A percentile compares a stretch with the other conserved stretches of the same genome.
phyloP scores from a whole-genome alignment of 768 basidiomycete species.

The Boletus rubroflammeus region DNA sequence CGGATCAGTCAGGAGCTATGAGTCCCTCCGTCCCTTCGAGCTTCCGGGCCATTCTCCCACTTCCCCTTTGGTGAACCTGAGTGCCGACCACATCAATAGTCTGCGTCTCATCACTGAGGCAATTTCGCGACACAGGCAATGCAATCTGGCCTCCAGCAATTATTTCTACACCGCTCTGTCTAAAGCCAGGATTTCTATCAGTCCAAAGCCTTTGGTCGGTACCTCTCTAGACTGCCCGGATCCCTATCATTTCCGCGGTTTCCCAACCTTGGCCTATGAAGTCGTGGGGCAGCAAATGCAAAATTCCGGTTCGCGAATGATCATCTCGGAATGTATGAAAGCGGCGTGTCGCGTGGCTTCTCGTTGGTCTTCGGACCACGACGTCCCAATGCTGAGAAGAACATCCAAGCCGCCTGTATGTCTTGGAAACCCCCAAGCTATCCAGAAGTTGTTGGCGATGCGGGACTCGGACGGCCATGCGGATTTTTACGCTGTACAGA shows the following conservation, averaged over 20 bases:
- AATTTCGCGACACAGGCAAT: constrained; percentile 23
- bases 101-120: constrained; percentile 33
- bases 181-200: constrained; percentile 26
- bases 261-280: constrained; percentile 47
- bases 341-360: constrained; percentile 75
- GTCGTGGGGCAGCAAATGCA: constrained; percentile 30
- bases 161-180: constrained; percentile 27
- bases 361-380: constrained; percentile 56
- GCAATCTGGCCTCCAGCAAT: constrained; percentile 19
- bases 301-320: constrained; percentile 42
- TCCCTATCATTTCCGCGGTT: constrained; percentile 42
- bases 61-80: constrained; percentile 5
- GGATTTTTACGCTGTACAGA: constrained; percentile 34
- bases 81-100: constrained; percentile 22
- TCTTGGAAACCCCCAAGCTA: constrained; percentile 27
- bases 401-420: constrained; percentile 33
- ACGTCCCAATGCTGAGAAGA: constrained; percentile 65
- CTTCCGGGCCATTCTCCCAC: background rate
- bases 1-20: constrained; percentile 20
- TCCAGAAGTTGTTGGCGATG: constrained; percentile 45
- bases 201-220: constrained; percentile 31
- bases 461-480: constrained; percentile 49
- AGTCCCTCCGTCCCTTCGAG: constrained; percentile 23
- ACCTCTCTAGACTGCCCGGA: constrained; percentile 27
- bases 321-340: constrained; percentile 84